Conservation (phyloP, 305 asterid genomes). For the Striga hermonthica region DNA sequence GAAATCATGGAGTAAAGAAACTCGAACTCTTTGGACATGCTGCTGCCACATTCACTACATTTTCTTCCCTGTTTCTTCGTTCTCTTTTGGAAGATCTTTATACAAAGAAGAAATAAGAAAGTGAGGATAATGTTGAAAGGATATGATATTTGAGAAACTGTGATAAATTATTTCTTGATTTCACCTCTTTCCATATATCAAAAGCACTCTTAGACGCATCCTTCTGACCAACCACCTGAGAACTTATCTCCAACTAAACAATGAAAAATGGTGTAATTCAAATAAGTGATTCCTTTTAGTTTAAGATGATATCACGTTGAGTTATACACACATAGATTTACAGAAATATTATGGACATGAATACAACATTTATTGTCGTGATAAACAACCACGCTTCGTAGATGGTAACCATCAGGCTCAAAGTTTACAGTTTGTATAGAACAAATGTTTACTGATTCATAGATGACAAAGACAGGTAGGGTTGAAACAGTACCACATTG, state of each 20-base stretch:
- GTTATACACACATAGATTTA: neutral
- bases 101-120: slow-evolving; percentile 26
- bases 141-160: slow-evolving; percentile 29
- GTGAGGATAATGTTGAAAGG: slow-evolving; percentile 20
- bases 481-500: slow-evolving; percentile 56
- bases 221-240: slow-evolving; percentile 95
- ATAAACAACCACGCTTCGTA: slow-evolving; percentile 22
- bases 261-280: slow-evolving; percentile 29
- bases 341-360: slow-evolving; percentile 19
- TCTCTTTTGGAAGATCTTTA: slow-evolving; percentile 84
- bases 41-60: slow-evolving; percentile 41
- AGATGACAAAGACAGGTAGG: neutral
- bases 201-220: slow-evolving; percentile 82
- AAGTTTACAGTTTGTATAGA: slow-evolving; percentile 22
- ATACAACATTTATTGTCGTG: slow-evolving; percentile 18
- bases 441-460: slow-evolving; percentile 14
- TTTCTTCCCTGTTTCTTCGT: slow-evolving; percentile 55
- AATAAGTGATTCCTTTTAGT: slow-evolving; percentile 24
- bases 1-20: slow-evolving; percentile 72
- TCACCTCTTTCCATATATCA: slow-evolving; percentile 97
- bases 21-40: slow-evolving; percentile 59
- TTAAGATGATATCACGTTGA: slow-evolving; percentile 9
- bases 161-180: slow-evolving; percentile 23
- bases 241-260: slow-evolving; percentile 73
- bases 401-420: slow-evolving; percentile 26